Conservation (phyloP, 2,329 filamentous ascomycete species). For the Beauveria bassiana region DNA sequence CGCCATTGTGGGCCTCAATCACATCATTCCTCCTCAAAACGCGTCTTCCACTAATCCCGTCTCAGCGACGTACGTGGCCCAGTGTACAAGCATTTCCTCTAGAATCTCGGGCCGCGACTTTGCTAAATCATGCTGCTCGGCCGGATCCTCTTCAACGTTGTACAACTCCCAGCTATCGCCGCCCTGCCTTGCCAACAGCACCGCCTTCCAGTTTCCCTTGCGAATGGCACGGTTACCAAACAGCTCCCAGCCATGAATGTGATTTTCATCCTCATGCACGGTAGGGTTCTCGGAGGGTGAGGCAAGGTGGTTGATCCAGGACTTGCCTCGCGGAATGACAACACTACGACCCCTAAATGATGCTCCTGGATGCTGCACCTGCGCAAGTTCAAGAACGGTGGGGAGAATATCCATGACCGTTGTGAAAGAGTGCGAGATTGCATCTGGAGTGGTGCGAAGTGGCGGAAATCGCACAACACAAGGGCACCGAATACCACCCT, state of each 20-base stretch:
- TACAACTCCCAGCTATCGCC: constrained; percentile 27
- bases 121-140: constrained; percentile 24
- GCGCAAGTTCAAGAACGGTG: constrained; percentile 38
- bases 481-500: constrained; percentile 44
- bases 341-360: constrained; percentile 38
- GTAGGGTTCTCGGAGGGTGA: constrained; percentile 31
- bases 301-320: constrained; percentile 27
- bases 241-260: constrained; percentile 34
- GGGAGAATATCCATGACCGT: constrained; percentile 44
- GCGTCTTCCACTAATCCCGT: constrained; percentile 13
- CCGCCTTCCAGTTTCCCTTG: constrained; percentile 27
- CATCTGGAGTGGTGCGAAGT: neutral
- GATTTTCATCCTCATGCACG: constrained; percentile 35
- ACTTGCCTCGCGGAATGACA: constrained; percentile 42
- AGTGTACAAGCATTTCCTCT: constrained; percentile 40
- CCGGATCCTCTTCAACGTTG: constrained; percentile 23
- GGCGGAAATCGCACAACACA: constrained; percentile 31
- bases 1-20: neutral
- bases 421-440: constrained; percentile 16
- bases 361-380: constrained; percentile 30
- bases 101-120: constrained; percentile 33
- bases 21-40: neutral
- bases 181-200: constrained; percentile 15
- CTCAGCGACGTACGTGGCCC: constrained; percentile 44
- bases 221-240: constrained; percentile 26